Conservation (phyloP, 805 yeast species). For the Candida manassasensis region DNA sequence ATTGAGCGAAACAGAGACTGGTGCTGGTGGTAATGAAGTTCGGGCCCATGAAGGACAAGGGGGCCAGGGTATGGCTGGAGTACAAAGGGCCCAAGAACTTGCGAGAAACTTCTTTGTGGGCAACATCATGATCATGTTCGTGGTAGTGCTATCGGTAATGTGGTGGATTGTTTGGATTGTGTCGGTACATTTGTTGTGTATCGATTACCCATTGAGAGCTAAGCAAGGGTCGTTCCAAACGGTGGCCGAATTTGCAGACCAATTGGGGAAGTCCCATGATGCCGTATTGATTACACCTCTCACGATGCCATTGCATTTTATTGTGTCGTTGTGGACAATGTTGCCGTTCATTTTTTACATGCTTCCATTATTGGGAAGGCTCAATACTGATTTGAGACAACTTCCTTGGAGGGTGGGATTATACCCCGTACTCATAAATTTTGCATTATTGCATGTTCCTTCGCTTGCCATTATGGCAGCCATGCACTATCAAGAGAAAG, state of each 20-base stretch:
- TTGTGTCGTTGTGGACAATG: conserved; percentile 18
- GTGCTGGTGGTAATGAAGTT: conserved; percentile 13
- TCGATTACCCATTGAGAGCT: conserved; percentile 17
- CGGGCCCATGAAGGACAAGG: conserved; percentile 4
- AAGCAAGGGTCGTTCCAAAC: conserved; percentile 3
- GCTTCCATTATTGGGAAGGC: neutral
- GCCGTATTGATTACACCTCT: neutral
- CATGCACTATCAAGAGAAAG: conserved; percentile 4
- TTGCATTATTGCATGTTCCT: conserved; percentile 11
- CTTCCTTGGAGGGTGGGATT: conserved; percentile 10
- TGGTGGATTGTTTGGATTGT: conserved; percentile 18
- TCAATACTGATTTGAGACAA: neutral
- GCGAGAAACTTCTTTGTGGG: conserved; percentile 3
- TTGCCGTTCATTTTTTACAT: conserved; percentile 12
- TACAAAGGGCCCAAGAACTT: conserved; percentile 1
- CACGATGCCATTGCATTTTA: conserved; percentile 11
- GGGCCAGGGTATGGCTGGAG: conserved; percentile 2
- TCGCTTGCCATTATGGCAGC: conserved; percentile 5
- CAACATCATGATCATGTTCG: neutral
- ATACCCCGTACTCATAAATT: conserved; percentile 11
- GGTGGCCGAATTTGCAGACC: neutral
- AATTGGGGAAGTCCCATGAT: neutral
- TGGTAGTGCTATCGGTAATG: conserved; percentile 2
- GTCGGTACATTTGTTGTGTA: conserved; percentile 16
- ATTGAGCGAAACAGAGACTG: neutral